Base-by-base conservation (phyloP, 805 yeast species). In the Kazachstania viticola region DNA sequence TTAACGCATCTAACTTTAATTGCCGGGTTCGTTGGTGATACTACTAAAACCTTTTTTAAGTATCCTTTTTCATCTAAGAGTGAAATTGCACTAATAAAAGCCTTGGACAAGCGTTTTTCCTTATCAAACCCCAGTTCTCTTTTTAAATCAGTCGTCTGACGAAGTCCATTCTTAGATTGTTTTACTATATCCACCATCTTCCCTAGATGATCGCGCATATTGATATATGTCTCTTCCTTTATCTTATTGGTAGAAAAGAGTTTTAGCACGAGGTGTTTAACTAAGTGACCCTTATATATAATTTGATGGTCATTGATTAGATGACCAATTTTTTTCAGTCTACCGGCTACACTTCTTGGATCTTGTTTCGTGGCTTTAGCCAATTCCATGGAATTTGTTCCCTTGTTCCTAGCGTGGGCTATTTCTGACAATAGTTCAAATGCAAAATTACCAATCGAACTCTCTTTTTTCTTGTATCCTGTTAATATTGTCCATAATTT, bases 301-400 rank as follows among this genome's bases (percentile, higher is more conserved):
- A 65, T 42, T 28, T 53, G 61, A 1, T 42, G 39, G 31, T 65
- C 71, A 15, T 55, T 55, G 4, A 76, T 65, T 13, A 75, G 53
- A 14, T 70, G 71, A 23, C 62, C 71, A 14, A 79, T 55, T 27
- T 65, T 64, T 43, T 69, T 73, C 32, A 78, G 58, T 42, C 91
- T 62, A 1, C 73, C 62, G 0, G 85, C 74, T 25, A 78, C 60
- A 36, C 85, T 76, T 40, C 88, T 64, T 13, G 76, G 70, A 44
- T 79, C 91, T 52, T 79, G 91, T 7, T 70, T 70, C 0, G 85
- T 70, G 14, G 56, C 61, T 25, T 59, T 56, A 2, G 75, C 69
- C 36, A 79, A 58, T 17, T 71, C 73, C 19, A 72, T 57, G 0
- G 87, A 70, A 30, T 69, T 63, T 12, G 79, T 69, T 8, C 91